A percentile compares a stretch with the other conserved stretches of the same genome.
These are phyloP conservation scores for Fusarium papillatum DNA, from an alignment of 2,329 filamentous ascomycete species.

Conservation along the genomic window DNA sequence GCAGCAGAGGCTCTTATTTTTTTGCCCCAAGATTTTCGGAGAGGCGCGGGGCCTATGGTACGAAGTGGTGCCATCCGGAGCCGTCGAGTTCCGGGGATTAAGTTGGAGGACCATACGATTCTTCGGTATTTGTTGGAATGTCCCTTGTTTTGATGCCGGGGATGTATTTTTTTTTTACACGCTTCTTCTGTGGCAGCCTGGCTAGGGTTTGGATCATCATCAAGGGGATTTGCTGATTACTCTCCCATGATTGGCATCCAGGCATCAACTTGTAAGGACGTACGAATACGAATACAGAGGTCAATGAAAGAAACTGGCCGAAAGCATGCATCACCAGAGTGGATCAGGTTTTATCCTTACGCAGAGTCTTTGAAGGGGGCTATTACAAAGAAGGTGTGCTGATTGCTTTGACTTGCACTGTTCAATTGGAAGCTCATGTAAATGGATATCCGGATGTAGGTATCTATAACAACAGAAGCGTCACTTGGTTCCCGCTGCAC, in stretches of 20 bases:
- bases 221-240: neutral
- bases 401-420: neutral
- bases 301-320: neutral
- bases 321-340: neutral
- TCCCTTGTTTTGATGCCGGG: slow-evolving; percentile 6
- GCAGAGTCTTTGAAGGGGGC: neutral
- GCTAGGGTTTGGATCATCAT: neutral
- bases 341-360: neutral
- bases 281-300: slow-evolving; percentile 38
- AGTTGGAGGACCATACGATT: slow-evolving; percentile 44
- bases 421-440: neutral
- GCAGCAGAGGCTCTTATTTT: neutral
- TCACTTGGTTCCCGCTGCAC: neutral
- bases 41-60: slow-evolving; percentile 32
- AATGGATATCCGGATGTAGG: neutral
- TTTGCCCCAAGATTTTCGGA: slow-evolving; percentile 23
- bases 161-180: slow-evolving; percentile 1
- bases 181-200: slow-evolving; percentile 3
- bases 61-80: slow-evolving; percentile 44
- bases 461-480: neutral
- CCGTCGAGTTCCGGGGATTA: slow-evolving; percentile 37
- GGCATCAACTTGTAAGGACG: neutral
- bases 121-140: slow-evolving; percentile 42
- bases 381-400: neutral
- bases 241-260: neutral